phyloP scores from a whole-genome alignment of 2,329 filamentous ascomycete genomes.

The Hypoxylon sp. region DNA sequence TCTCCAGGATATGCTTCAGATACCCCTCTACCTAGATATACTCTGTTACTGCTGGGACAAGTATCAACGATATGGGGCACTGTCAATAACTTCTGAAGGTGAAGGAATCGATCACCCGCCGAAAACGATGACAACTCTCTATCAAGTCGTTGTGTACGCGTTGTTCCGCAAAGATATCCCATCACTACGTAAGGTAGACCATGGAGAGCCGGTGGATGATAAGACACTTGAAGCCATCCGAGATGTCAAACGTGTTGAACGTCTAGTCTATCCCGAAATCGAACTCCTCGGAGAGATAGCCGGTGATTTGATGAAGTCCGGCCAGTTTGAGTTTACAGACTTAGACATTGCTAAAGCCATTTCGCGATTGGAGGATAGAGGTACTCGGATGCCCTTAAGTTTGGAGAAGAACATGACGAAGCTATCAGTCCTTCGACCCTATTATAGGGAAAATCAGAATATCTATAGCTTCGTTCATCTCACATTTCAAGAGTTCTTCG shows the following conservation, averaged over 20 bases:
- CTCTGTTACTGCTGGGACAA: background rate
- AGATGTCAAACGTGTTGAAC: background rate
- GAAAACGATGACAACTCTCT: background rate
- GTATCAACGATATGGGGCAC: background rate
- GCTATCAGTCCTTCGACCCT: background rate
- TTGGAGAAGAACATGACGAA: background rate
- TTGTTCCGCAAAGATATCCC: background rate
- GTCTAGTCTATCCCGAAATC: background rate
- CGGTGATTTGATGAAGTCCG: background rate
- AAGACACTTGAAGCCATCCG: background rate
- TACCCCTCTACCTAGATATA: background rate
- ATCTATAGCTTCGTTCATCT: background rate
- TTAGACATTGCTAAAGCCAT: background rate
- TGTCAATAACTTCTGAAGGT: background rate
- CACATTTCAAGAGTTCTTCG: constrained; percentile 1
- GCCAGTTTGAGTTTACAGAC: background rate
- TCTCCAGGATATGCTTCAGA: background rate
- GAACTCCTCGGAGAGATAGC: background rate
- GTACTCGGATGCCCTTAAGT: background rate
- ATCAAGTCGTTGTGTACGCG: background rate
- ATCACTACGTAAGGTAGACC: background rate
- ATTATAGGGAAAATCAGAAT: background rate
- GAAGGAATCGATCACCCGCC: background rate
- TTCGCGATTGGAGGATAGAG: background rate
- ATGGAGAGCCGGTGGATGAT: background rate